A percentile compares a stretch with the other conserved stretches of the same genome.
Conservation (phyloP, 306 rosid species). For the Citrullus amarus region DNA sequence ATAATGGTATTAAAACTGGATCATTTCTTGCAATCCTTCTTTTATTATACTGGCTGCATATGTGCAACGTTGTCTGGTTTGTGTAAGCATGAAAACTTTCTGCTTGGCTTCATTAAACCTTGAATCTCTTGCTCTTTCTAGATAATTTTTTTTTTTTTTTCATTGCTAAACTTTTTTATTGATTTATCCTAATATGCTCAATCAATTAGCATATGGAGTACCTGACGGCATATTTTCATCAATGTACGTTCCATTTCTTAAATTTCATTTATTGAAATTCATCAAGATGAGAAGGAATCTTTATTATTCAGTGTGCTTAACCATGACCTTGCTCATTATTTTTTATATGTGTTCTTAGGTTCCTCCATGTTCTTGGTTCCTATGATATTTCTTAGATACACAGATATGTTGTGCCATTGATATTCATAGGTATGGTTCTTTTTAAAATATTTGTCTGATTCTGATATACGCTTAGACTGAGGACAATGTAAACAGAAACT, state of each 20-base stretch:
- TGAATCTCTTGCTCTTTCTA: neutral
- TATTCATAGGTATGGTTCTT: neutral
- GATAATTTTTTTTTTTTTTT: neutral
- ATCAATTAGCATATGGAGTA: neutral
- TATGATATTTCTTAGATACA: too few species aligned
- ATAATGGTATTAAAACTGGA: constrained; percentile 33
- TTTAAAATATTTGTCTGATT: neutral
- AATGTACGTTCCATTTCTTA: neutral
- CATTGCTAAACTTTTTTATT: neutral
- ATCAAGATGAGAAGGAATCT: neutral
- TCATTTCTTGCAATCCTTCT: neutral
- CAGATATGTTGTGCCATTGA: too few species aligned
- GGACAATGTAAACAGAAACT: neutral
- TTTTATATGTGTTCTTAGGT: too few species aligned
- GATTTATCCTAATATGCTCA: neutral
- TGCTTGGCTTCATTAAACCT: neutral
- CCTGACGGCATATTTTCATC: too few species aligned
- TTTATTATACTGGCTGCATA: neutral
- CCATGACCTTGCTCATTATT: neutral
- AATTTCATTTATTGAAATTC: neutral
- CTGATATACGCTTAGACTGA: neutral
- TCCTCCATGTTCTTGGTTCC: too few species aligned
- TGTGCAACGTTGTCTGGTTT: neutral
- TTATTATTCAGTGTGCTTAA: neutral
- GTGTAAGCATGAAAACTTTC: neutral